phyloP scores from a whole-genome alignment of 2,329 filamentous ascomycete species.

The Hypoxylon rubiginosum region DNA sequence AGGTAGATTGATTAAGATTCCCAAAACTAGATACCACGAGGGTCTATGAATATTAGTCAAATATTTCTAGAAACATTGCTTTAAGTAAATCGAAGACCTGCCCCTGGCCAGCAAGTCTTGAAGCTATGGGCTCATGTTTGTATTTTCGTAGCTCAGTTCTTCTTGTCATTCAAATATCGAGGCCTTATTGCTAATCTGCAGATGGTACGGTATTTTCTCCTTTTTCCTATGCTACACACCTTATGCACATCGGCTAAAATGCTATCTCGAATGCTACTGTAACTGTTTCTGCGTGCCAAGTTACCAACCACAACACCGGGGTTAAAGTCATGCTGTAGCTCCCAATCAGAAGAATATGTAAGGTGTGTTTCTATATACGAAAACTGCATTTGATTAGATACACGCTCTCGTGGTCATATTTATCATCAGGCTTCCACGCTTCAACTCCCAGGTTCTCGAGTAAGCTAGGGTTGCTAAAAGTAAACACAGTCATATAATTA shows the following conservation, averaged over 20 bases:
- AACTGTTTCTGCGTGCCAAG: background rate
- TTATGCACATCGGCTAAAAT: background rate
- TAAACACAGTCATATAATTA: background rate
- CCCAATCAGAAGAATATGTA: background rate
- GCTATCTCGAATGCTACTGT: background rate
- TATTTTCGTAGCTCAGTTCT: too few species aligned
- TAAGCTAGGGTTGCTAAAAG: background rate
- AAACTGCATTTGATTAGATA: background rate
- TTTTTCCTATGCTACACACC: background rate
- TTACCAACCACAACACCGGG: background rate
- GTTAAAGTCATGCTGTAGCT: background rate
- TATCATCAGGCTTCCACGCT: background rate
- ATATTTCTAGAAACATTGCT: too few species aligned
- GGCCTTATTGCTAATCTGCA: background rate
- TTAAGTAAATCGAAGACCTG: too few species aligned
- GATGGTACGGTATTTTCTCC: background rate
- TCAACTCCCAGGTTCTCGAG: background rate
- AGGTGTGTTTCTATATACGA: background rate
- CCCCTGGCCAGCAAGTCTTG: too few species aligned
- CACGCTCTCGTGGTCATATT: background rate
- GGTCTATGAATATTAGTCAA: too few species aligned
- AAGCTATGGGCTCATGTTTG: too few species aligned
- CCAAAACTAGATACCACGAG: too few species aligned
- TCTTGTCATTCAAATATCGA: too few species aligned
- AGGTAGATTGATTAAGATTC: too few species aligned